A percentile compares a stretch with the other conserved stretches of the same genome.
phyloP scores from a whole-genome alignment of 768 basidiomycete genomes.

The Coprinellus micaceus region DNA sequence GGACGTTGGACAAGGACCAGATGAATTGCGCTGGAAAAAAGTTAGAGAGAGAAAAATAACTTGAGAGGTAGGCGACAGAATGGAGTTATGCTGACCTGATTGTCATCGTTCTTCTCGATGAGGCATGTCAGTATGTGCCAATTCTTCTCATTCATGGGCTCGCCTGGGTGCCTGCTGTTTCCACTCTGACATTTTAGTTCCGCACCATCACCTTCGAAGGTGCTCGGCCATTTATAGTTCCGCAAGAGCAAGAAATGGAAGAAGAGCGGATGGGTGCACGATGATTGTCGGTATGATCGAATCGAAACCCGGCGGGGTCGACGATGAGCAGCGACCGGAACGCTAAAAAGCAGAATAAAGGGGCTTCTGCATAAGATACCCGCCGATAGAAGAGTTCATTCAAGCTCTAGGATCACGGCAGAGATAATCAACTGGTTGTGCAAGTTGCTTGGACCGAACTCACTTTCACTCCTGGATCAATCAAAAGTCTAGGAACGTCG shows the following conservation, averaged over 20 bases:
- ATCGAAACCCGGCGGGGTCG: not conserved
- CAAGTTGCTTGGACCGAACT: too few relatives aligned
- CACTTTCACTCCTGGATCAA: too few relatives aligned
- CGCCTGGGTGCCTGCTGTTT: too few relatives aligned
- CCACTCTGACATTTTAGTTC: too few relatives aligned
- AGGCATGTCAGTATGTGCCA: not conserved
- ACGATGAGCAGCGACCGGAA: not conserved
- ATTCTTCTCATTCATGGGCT: not conserved
- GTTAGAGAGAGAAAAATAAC: too few relatives aligned
- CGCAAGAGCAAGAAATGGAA: not conserved
- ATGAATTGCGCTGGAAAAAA: too few relatives aligned
- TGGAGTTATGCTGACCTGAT: too few relatives aligned
- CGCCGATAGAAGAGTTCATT: too few relatives aligned
- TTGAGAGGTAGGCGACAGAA: too few relatives aligned
- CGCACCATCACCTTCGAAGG: not conserved
- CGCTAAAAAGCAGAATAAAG: not conserved
- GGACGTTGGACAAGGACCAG: not conserved
- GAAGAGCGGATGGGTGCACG: slow-evolving; percentile 1
- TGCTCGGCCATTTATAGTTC: not conserved
- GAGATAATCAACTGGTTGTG: too few relatives aligned
- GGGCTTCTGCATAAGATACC: not conserved
- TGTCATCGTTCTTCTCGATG: too few relatives aligned
- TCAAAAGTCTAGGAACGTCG: not conserved
- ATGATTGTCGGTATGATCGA: slow-evolving; percentile 1
- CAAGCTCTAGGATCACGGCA: too few relatives aligned